Conservation (phyloP, 2,329 filamentous ascomycete species). For the Phyllosticta citrichinensis region DNA sequence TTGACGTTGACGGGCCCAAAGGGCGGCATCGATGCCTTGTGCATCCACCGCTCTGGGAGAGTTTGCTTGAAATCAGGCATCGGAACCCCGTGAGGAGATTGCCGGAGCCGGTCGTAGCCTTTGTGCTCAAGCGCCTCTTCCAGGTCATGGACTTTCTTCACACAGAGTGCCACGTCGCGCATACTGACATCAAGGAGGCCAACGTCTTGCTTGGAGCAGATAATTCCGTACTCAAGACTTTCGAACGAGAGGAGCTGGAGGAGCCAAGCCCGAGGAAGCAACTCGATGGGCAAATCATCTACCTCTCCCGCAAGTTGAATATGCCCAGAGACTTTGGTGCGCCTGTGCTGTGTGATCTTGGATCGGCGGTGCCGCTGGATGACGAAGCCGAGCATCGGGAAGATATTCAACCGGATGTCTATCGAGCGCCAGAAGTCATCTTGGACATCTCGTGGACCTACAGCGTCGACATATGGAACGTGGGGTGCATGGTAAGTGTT, state of each 20-base stretch:
- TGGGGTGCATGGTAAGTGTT: conserved; percentile 26
- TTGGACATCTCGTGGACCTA: conserved; percentile 27
- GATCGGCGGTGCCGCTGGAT: conserved; percentile 23
- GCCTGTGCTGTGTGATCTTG: conserved; percentile 28
- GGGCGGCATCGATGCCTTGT: conserved; percentile 3
- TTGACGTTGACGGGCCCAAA: not conserved
- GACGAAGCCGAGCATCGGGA: conserved; percentile 16
- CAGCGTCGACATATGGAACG: conserved; percentile 29
- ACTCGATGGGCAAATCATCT: conserved; percentile 23
- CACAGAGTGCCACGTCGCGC: conserved; percentile 33
- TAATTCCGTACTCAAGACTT: conserved; percentile 25
- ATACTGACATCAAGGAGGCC: conserved; percentile 37
- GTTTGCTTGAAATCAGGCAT: not conserved
- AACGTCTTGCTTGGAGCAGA: conserved; percentile 33
- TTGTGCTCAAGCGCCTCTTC: conserved; percentile 26
- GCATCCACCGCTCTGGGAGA: conserved; percentile 4
- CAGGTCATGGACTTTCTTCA: conserved; percentile 35
- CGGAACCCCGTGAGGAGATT: not conserved
- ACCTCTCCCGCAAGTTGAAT: conserved; percentile 26
- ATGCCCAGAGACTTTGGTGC: conserved; percentile 22
- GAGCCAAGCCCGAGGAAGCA: conserved; percentile 30
- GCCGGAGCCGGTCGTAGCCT: not conserved
- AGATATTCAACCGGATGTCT: conserved; percentile 26
- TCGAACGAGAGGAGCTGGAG: conserved; percentile 25
- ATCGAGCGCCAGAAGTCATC: conserved; percentile 30